Percentiles rank a stretch among this genome's conserved stretches.
These are phyloP conservation scores for Glarea lozoyensis DNA, from an alignment of 495 filamentous ascomycete species.

Conservation along the genomic window DNA sequence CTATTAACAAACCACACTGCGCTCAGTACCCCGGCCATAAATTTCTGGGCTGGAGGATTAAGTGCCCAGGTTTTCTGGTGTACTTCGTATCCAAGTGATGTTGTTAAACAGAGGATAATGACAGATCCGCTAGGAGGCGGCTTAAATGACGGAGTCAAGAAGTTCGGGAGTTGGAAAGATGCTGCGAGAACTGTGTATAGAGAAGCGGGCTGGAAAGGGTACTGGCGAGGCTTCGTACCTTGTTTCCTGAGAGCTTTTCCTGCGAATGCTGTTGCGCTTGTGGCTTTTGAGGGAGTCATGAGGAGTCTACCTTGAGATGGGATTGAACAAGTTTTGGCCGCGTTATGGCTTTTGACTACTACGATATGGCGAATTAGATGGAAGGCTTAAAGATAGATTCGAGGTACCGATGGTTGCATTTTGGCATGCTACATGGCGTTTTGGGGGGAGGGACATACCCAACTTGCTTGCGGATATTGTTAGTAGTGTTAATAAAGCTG, in stretches of 20 bases:
- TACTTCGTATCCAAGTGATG: slow-evolving; percentile 83
- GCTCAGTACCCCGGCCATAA: slow-evolving; percentile 71
- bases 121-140: slow-evolving; percentile 74
- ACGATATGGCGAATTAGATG: no score
- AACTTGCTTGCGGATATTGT: no score
- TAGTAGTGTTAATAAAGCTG: no score
- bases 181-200: slow-evolving; percentile 68
- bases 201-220: slow-evolving; percentile 68
- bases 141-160: slow-evolving; percentile 56
- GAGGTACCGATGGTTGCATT: no score
- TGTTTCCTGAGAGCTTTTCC: slow-evolving; percentile 94
- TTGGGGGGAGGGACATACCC: no score
- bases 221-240: slow-evolving; percentile 89
- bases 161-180: slow-evolving; percentile 69
- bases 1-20: slow-evolving; percentile 54
- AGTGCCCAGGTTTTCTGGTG: slow-evolving; percentile 93
- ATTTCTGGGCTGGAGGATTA: slow-evolving; percentile 95
- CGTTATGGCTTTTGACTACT: no score
- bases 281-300: slow-evolving; percentile 92
- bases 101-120: slow-evolving; percentile 98
- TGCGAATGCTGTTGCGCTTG: slow-evolving; percentile 87
- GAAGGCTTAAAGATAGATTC: no score
- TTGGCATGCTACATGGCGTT: no score
- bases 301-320: slow-evolving; percentile 54
- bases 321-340: no score